Percentiles rank a stretch among this genome's conserved stretches.
Conservation (phyloP, 352 stramenopile species). For the Peronospora destructor region DNA sequence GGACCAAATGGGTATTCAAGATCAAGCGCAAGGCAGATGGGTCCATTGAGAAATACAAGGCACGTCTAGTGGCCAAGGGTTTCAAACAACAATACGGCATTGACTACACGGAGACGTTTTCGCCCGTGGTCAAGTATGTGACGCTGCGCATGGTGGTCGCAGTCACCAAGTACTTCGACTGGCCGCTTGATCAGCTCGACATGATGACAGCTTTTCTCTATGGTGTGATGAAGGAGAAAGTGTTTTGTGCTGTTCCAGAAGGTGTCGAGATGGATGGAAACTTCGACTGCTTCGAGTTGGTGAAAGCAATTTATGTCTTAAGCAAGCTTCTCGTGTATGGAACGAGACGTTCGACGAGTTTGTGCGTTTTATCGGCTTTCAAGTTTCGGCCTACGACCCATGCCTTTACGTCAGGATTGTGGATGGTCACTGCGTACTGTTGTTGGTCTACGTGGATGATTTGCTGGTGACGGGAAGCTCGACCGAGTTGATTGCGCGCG, state of each 20-base stretch:
- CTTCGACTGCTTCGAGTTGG: slow-evolving; percentile 5
- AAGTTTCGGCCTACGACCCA: not conserved
- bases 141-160: slow-evolving; percentile 3
- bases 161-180: not conserved
- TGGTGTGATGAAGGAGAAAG: slow-evolving; percentile 7
- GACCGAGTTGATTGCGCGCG: slow-evolving; percentile 4
- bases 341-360: slow-evolving; percentile 8
- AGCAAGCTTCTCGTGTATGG: slow-evolving; percentile 10
- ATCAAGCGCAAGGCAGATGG: slow-evolving; percentile 32
- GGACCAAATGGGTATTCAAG: slow-evolving; percentile 36
- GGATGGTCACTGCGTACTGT: slow-evolving; percentile 7
- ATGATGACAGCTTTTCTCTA: slow-evolving; percentile 13
- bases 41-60: slow-evolving; percentile 33
- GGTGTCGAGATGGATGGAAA: not conserved
- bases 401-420: slow-evolving; percentile 17
- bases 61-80: no score
- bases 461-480: slow-evolving; percentile 16
- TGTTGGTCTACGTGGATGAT: slow-evolving; percentile 18
- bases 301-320: slow-evolving; percentile 12
- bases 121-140: slow-evolving; percentile 1
- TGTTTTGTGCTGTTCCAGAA: slow-evolving; percentile 2
- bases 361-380: not conserved
- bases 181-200: slow-evolving; percentile 6
- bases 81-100: slow-evolving; percentile 31
- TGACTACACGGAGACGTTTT: slow-evolving; percentile 21